phyloP scores from a whole-genome alignment of 176 grass and related monocot species.

The Tillandsia fasciculata region DNA sequence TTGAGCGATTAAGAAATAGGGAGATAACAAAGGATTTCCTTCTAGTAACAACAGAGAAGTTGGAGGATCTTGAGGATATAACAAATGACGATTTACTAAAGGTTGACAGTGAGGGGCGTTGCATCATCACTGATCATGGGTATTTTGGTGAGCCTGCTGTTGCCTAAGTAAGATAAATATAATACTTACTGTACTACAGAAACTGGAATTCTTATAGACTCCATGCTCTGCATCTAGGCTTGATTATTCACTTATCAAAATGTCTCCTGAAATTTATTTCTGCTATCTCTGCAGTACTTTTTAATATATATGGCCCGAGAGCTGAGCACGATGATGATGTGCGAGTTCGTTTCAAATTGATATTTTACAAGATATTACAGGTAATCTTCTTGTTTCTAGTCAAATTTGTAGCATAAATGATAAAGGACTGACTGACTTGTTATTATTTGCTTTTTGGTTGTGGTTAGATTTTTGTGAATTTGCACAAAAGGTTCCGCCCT shows the following conservation, averaged over 20 bases:
- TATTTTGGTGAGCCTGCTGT: constrained; percentile 65
- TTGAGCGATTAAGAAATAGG: constrained; percentile 36
- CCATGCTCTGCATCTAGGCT: too few relatives aligned
- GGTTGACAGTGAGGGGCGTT: constrained; percentile 79
- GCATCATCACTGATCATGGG: constrained; percentile 83
- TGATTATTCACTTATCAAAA: background rate
- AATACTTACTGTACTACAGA: background rate
- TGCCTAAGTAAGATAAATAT: background rate
- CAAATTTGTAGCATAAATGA: background rate
- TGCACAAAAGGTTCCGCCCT: background rate
- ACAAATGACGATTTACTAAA: constrained; percentile 61
- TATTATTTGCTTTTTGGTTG: background rate
- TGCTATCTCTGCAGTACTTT: constrained; percentile 54
- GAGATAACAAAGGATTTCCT: constrained; percentile 37
- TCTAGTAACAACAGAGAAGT: constrained; percentile 32
- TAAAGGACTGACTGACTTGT: background rate
- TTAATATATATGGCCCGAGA: constrained; percentile 93
- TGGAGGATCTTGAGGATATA: constrained; percentile 55
- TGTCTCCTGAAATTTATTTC: background rate
- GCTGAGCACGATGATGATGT: constrained; percentile 67
- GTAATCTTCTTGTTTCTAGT: constrained; percentile 31
- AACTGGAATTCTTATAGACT: background rate
- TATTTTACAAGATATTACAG: constrained; percentile 91
- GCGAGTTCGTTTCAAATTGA: constrained; percentile 61
- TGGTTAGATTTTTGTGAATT: background rate